A percentile compares a stretch with the other conserved stretches of the same genome.
phyloP scores from a whole-genome alignment of 345 rosid species.

The Lepidium sativum region DNA sequence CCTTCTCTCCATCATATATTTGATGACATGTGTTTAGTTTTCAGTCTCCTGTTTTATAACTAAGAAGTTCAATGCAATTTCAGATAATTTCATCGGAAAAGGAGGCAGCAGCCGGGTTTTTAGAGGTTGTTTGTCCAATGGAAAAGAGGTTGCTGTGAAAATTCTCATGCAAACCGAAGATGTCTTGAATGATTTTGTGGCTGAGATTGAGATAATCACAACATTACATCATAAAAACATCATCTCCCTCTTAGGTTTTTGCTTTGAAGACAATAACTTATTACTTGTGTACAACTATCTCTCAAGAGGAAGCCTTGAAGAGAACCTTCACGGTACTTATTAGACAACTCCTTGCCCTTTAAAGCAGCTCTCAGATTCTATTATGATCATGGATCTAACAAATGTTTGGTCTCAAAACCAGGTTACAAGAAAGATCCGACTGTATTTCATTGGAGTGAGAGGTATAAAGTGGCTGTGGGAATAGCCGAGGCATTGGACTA shows the following conservation, averaged over 20 bases:
- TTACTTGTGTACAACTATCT: constrained; percentile 78
- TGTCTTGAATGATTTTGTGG: constrained; percentile 56
- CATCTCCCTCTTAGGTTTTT: constrained; percentile 76
- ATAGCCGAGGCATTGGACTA: constrained; percentile 87
- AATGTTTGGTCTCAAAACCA: constrained; percentile 16
- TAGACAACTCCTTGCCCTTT: background rate
- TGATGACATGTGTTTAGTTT: background rate
- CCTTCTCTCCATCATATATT: background rate
- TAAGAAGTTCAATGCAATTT: background rate
- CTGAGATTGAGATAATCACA: constrained; percentile 81
- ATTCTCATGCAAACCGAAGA: constrained; percentile 70
- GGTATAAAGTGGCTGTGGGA: constrained; percentile 80
- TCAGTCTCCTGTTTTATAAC: background rate
- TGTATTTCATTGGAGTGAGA: constrained; percentile 70
- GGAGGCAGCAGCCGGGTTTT: constrained; percentile 95
- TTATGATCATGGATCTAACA: constrained; percentile 5
- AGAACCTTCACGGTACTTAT: constrained; percentile 79
- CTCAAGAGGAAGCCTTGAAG: constrained; percentile 90
- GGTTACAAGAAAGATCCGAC: constrained; percentile 49
- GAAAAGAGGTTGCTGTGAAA: constrained; percentile 90
- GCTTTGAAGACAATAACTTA: constrained; percentile 57
- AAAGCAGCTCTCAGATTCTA: background rate
- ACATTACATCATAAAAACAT: constrained; percentile 69
- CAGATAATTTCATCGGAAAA: constrained; percentile 81
- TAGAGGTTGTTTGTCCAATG: constrained; percentile 65